Evolutionary conservation across 1,139 yeast species (phyloP).

Genomic region (Yamadazyma jaroonii): DNA sequence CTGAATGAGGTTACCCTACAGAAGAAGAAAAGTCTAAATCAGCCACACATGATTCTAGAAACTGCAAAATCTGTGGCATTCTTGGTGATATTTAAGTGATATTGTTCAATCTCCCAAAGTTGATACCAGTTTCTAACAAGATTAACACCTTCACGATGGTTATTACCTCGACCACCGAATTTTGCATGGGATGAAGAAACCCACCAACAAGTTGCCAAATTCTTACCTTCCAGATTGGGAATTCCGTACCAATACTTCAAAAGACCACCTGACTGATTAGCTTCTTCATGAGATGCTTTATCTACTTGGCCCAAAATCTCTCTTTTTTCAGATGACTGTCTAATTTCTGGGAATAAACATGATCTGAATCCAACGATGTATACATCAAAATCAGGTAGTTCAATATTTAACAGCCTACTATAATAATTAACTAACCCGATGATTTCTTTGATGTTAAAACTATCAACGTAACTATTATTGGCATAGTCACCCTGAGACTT

Average conservation of each 20-base stretch:
- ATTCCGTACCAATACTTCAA: constrained; percentile 33
- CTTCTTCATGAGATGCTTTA: constrained; percentile 27
- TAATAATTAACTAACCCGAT: constrained; percentile 16
- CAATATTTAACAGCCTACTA: constrained; percentile 12
- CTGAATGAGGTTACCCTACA: too few relatives aligned
- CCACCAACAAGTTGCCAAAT: constrained; percentile 39
- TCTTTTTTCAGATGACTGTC: constrained; percentile 20
- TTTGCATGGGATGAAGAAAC: constrained; percentile 20
- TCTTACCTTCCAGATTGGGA: constrained; percentile 27
- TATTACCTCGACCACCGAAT: constrained; percentile 27
- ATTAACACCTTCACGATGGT: constrained; percentile 26
- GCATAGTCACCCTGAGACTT: constrained; percentile 20
- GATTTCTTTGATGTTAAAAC: constrained; percentile 23
- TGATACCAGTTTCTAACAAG: constrained; percentile 27
- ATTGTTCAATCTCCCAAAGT: constrained; percentile 31
- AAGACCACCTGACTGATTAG: constrained; percentile 29
- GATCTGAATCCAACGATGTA: constrained; percentile 32
- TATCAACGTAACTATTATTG: constrained; percentile 17
- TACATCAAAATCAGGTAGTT: constrained; percentile 17
- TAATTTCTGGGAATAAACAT: constrained; percentile 22
- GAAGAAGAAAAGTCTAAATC: not conserved
- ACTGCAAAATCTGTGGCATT: constrained; percentile 2
- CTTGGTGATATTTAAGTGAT: constrained; percentile 2
- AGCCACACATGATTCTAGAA: not conserved
- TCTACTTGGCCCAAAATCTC: constrained; percentile 22